A percentile compares a stretch with the other conserved stretches of the same genome.
These are phyloP conservation scores for Yarrowia phangngaensis DNA, from an alignment of 805 yeast species.

Conservation along the genomic window DNA sequence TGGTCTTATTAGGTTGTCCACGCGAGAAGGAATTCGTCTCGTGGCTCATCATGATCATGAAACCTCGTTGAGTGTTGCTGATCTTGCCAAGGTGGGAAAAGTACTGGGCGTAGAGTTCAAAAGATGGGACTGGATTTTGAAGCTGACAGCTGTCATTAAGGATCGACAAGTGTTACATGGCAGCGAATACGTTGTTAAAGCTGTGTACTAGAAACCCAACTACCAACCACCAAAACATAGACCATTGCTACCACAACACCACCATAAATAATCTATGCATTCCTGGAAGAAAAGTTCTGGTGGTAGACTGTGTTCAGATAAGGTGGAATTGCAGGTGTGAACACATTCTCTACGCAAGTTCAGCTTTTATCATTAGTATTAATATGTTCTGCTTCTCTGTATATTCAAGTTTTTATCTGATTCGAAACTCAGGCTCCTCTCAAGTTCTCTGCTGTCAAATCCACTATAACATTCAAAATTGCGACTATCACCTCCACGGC, in stretches of 20 bases:
- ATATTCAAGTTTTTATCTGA: not conserved
- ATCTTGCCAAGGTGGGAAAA: conserved; percentile 22
- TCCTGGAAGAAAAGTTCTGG: too few relatives aligned
- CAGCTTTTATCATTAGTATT: not conserved
- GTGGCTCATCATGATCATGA: conserved; percentile 40
- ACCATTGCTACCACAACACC: too few relatives aligned
- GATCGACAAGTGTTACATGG: conserved; percentile 33
- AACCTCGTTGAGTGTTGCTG: conserved; percentile 30
- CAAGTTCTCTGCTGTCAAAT: conserved; percentile 35
- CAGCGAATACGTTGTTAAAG: conserved; percentile 31
- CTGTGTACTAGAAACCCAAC: conserved; percentile 1
- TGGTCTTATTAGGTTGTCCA: conserved; percentile 35
- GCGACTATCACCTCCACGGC: conserved; percentile 91
- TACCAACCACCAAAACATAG: not conserved
- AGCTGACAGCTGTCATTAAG: conserved; percentile 30
- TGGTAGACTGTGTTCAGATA: too few relatives aligned
- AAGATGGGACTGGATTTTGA: conserved; percentile 33
- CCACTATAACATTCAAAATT: conserved; percentile 61
- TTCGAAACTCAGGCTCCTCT: not conserved
- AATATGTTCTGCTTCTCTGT: not conserved
- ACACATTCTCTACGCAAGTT: too few relatives aligned
- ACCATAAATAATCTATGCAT: too few relatives aligned
- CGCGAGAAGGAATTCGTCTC: conserved; percentile 34
- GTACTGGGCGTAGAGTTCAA: conserved; percentile 21
- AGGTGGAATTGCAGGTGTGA: too few relatives aligned